phyloP scores from a whole-genome alignment of 371 early-diverging fungal species.

The Nosema muscidifuracis region DNA sequence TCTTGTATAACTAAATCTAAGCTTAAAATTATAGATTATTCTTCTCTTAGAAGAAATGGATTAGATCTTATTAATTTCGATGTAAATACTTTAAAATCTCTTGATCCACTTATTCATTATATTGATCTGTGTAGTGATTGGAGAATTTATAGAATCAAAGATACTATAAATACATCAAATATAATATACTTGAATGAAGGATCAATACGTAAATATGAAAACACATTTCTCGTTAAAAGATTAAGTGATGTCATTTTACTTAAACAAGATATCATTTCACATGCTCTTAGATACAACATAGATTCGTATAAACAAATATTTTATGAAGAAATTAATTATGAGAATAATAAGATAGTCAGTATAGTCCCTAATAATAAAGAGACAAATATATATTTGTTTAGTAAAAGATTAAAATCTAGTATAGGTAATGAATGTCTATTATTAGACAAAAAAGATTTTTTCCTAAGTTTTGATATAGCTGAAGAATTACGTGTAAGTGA shows the following conservation, averaged over 20 bases:
- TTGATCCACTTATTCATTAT: neutral
- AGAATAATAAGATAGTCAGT: constrained; percentile 9
- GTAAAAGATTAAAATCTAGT: neutral
- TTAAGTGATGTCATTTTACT: constrained; percentile 24
- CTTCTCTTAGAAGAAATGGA: neutral
- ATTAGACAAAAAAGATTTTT: constrained; percentile 16
- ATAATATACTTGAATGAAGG: constrained; percentile 7
- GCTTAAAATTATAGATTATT: neutral
- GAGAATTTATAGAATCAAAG: constrained; percentile 7
- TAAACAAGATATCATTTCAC: constrained; percentile 3
- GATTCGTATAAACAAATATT: constrained; percentile 1
- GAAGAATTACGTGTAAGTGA: constrained; percentile 32
- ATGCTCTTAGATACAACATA: neutral
- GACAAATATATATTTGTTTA: constrained; percentile 16
- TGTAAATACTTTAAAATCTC: neutral
- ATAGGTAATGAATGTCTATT: constrained; percentile 16
- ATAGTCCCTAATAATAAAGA: constrained; percentile 16
- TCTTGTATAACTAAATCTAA: neutral
- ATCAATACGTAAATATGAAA: neutral
- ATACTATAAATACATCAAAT: neutral
- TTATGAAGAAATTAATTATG: neutral
- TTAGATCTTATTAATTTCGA: neutral
- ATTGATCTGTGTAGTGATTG: constrained; percentile 25
- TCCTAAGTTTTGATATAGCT: constrained; percentile 20
- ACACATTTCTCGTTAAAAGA: neutral